Evolutionary conservation across 495 filamentous ascomycete genomes (phyloP).

Genomic region (Pyrenopolyporus hunteri): DNA sequence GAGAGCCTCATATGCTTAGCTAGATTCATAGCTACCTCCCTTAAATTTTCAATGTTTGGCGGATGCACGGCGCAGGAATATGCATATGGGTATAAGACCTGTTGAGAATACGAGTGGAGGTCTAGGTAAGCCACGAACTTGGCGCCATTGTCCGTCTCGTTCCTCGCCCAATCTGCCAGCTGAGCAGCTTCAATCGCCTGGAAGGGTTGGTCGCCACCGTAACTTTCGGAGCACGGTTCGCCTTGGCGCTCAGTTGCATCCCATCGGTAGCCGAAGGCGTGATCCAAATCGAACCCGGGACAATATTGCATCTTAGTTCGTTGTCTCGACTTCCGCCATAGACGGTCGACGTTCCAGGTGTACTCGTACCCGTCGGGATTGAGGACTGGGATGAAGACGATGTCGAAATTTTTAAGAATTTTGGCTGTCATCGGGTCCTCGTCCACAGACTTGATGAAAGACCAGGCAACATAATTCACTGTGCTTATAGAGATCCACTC

Average conservation of each 20-base stretch:
- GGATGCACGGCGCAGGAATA: constrained; percentile 79
- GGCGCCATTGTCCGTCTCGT: constrained; percentile 75
- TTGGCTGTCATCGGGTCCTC: constrained; percentile 70
- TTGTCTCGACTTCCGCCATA: constrained; percentile 97
- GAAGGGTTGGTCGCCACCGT: constrained; percentile 82
- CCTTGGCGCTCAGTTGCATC: constrained; percentile 66
- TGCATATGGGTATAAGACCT: constrained; percentile 91
- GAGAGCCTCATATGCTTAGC: constrained; percentile 85
- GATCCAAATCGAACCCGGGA: constrained; percentile 86
- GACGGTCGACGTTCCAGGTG: constrained; percentile 86
- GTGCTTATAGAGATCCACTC: constrained; percentile 97
- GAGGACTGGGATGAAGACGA: constrained; percentile 85
- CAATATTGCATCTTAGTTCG: constrained; percentile 82
- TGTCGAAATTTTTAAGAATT: constrained; percentile 81
- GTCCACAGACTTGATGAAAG: constrained; percentile 81
- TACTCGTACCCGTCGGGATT: constrained; percentile 96
- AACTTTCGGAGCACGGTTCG: constrained; percentile 93
- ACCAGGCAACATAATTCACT: constrained; percentile 89
- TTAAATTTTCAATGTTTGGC: constrained; percentile 86
- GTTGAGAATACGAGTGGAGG: constrained; percentile 94
- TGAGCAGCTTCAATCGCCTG: constrained; percentile 77
- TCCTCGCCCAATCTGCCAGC: constrained; percentile 83
- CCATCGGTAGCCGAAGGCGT: constrained; percentile 85
- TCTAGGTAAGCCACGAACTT: constrained; percentile 85
- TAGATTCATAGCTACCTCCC: constrained; percentile 88